These are phyloP conservation scores for Xerocomellus amylosporus DNA, from an alignment of 768 basidiomycete species.

Conservation along the genomic window DNA sequence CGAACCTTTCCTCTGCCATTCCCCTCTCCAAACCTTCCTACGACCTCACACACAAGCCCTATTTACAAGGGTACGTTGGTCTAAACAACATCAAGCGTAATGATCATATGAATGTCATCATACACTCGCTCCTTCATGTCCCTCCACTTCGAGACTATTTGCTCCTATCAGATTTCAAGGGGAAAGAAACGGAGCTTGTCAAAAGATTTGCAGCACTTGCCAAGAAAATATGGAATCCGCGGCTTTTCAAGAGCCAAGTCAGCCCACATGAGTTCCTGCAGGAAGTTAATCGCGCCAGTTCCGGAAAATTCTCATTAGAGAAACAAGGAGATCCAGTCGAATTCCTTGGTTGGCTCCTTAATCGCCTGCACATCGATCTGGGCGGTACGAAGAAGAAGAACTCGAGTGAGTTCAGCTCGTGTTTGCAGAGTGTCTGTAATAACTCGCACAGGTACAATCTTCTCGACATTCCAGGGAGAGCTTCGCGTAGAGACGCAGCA, in stretches of 20 bases:
- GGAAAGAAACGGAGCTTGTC: constrained; percentile 82
- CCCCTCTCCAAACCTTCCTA: constrained; percentile 75
- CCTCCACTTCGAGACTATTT: constrained; percentile 86
- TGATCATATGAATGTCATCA: constrained; percentile 96
- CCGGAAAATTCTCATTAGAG: constrained; percentile 89
- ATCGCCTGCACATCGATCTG: constrained; percentile 87
- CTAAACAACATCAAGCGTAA: constrained; percentile 97
- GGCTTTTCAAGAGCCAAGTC: constrained; percentile 96
- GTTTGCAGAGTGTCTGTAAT: constrained; percentile 18
- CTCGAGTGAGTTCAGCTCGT: constrained; percentile 62
- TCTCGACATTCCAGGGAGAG: constrained; percentile 92
- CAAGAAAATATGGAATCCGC: constrained; percentile 95
- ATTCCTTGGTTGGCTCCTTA: constrained; percentile 93
- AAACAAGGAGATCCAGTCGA: constrained; percentile 95
- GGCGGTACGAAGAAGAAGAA: constrained; percentile 92
- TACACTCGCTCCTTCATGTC: constrained; percentile 90
- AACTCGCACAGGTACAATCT: constrained; percentile 70
- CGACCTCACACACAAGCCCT: constrained; percentile 77
- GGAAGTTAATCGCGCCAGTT: constrained; percentile 88
- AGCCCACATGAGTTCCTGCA: constrained; percentile 99
- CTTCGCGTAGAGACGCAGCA: constrained; percentile 91
- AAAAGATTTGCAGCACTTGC: constrained; percentile 84
- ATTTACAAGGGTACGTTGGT: constrained; percentile 91
- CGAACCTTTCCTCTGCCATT: constrained; percentile 53
- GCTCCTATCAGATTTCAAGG: constrained; percentile 67